Base-by-base conservation (phyloP, 805 yeast genomes). In the Candida krabiensis region DNA sequence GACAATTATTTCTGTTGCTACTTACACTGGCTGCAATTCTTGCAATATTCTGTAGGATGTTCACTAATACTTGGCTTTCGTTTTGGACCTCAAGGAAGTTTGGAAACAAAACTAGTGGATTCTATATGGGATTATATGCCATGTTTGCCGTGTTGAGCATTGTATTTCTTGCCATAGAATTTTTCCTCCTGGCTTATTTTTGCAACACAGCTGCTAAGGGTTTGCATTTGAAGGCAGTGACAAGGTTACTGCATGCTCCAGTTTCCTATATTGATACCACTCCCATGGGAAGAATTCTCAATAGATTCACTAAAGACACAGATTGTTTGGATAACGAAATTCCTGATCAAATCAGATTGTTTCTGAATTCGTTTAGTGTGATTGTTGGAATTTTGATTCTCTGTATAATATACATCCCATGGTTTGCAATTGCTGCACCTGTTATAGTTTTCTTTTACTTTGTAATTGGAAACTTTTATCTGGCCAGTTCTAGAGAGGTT, bases 281-380 rank as follows among this genome's bases (percentile, higher is more conserved):
- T 0, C 96, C 96, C 19, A 73, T 86, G 72, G 96, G 96, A 3
- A 71, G 96, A 50, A 78, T 89, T 40, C 66, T 89, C 54, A 88
- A 86, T 61, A 69, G 96, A 47, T 88, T 87, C 61, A 86, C 96
- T 1, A 86, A 86, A 44, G 96, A 88, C 57, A 83, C 93, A 0
- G 95, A 88, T 56, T 78, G 80, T 4, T 64, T 87, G 58, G 96
- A 87, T 54, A 86, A 85, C 54, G 91, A 84, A 59, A 67, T 87
- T 50, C 79, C 80, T 42, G 89, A 85, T 52, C 86, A 83, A 51
- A 47, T 81, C 28, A 71, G 91, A 52, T 60, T 83, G 65, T 69
- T 83, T 39, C 47, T 80, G 40, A 75, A 71, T 50, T 74, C 81
- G 3, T 35, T 72, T 15, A 64, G 79, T 9, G 45, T 50, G 33